Base-by-base conservation (phyloP, 805 yeast genomes). In the Candida ponderosae region DNA sequence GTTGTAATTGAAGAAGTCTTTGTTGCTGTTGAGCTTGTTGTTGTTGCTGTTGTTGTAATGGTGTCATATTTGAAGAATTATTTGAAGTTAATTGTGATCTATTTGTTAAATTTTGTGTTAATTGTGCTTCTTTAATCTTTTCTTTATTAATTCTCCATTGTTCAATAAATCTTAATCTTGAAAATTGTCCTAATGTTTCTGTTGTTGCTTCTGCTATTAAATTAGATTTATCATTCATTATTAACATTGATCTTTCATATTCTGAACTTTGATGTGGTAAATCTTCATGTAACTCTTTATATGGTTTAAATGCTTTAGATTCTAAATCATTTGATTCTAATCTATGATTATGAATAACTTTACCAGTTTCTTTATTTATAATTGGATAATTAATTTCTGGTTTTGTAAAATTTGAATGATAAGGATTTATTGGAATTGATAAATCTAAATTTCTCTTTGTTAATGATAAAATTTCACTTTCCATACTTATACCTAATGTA, bases 221-320 rank as follows among this genome's bases (percentile, higher is more conserved):
- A 39, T 53, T 63, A 30, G 57, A 51, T 37, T 60, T 58, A 35
- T 78, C 81, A 44, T 69, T 71, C 69, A 79, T 63, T 9, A 77
- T 68, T 23, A 80, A 65, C 97, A 90, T 90, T 54, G 88, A 66
- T 53, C 86, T 95, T 58, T 93, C 97, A 62, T 84, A 87, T 45
- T 87, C 94, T 2, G 89, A 77, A 39, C 79, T 74, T 48, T 83
- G 83, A 54, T 87, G 95, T 29, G 79, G 75, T 19, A 67, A 54
- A 44, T 81, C 87, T 51, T 80, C 88, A 48, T 79, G 87, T 32
- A 80, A 68, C 37, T 65, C 71, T 27, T 69, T 62, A 44, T 49
- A 65, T 5, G 72, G 70, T 14, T 65, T 65, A 27, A 65, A 55
- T 19, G 65, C 65, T 43, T 62, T 62, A 4, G 68, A 56, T 11